Base-by-base conservation (phyloP, 371 early-diverging fungal species). In the Apophysomyces elegans region DNA sequence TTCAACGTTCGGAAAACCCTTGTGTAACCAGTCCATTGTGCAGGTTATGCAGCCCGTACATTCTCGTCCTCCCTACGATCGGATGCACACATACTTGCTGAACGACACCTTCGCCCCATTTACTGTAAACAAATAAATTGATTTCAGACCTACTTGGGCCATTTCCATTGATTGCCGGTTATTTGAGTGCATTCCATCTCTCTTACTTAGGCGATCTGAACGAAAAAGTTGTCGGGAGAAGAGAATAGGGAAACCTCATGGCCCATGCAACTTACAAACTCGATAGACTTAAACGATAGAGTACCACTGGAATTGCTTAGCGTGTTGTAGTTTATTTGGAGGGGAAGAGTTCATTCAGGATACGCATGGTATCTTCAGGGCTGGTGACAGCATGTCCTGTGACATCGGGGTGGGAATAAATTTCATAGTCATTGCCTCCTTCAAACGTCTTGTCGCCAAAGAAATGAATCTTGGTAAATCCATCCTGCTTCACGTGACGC, bases 381-480 rank as follows among this genome's bases (percentile, higher is more conserved):
- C 75, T 84, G 43, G 77, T 89, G 62, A 99, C 99, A 32, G 91
- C 66, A 74, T 98, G 97, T 45, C 99, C 99, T 36, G 74, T 91
- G 45, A 97, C 93, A 36, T 73, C 75, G 26, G 90, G 86, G 81
- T 99, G 92, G 56, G 56, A 80, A 79, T 88, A 99, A 75, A 99
- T 99, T 83, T 99, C 99, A 79, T 92, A 98, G 84, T 99, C 99
- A 78, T 99, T 99, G 60, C 99, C 99, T 39, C 99, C 99, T 88
- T 91, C 74, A 69, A 90, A 88, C 21, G 99, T 96, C 92, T 99
- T 99, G 84, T 99, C 99, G 58, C 99, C 99, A 86, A 99, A 99
- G 86, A 99, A 99, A 81, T 98, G 96, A 65, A 99, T 93, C 26
- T 75, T 88, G 69, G 88, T 90, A 78, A 99, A 98, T 44, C 87